phyloP scores from a whole-genome alignment of 202 grass and related monocot species.

The Zoysia matrella region DNA sequence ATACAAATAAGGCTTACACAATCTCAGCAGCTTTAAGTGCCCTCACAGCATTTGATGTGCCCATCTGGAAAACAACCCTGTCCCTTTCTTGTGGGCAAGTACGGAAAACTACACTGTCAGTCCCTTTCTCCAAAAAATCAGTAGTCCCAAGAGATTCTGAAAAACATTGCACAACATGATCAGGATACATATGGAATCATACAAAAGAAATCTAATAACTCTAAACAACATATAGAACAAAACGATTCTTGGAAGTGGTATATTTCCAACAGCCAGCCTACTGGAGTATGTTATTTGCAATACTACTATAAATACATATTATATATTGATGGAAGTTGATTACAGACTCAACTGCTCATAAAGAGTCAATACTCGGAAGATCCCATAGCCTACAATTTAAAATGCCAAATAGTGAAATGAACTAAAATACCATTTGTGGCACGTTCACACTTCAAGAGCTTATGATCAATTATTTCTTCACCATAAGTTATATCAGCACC shows the following conservation, averaged over 20 bases:
- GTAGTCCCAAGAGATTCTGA: constrained; percentile 85
- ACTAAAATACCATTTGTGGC: constrained; percentile 69
- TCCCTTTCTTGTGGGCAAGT: constrained; percentile 82
- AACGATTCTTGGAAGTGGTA: not conserved
- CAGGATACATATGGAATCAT: constrained; percentile 30
- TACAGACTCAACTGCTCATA: not conserved
- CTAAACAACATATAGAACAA: constrained; percentile 15
- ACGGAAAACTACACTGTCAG: constrained; percentile 83
- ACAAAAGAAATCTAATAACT: not conserved
- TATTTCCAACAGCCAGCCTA: constrained; percentile 20
- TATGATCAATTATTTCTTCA: constrained; percentile 98
- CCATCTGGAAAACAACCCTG: constrained; percentile 94
- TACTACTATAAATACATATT: not conserved
- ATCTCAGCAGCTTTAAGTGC: constrained; percentile 91
- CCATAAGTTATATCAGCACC: constrained; percentile 98
- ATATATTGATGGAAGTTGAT: not conserved
- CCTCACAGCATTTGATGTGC: constrained; percentile 86
- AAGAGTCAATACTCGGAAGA: constrained; percentile 7
- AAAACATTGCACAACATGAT: constrained; percentile 37
- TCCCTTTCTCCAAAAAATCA: constrained; percentile 95
- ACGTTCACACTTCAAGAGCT: constrained; percentile 83
- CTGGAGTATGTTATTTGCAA: constrained; percentile 14
- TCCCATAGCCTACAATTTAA: constrained; percentile 20
- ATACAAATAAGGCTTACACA: constrained; percentile 68
- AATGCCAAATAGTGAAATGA: constrained; percentile 31